Evolutionary conservation across 257 asterid genomes (phyloP).

Genomic region (Salvia miltiorrhiza): DNA sequence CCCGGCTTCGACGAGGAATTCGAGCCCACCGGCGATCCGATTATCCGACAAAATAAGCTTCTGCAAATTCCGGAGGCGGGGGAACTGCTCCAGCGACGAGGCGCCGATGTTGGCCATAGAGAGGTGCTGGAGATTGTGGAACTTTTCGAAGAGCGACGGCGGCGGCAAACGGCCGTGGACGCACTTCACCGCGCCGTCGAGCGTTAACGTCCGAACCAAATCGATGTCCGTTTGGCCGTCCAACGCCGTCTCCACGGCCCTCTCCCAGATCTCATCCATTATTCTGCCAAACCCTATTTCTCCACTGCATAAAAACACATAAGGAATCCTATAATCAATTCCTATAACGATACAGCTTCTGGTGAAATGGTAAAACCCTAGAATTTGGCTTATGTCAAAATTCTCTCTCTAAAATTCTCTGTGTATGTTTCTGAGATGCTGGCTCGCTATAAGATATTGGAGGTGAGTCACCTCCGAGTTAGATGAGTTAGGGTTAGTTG

Average conservation of each 20-base stretch:
- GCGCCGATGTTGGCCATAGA: conserved; percentile 88
- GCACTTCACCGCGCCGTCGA: conserved; percentile 95
- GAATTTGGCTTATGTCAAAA: conserved; percentile 3
- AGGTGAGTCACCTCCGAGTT: conserved; percentile 67
- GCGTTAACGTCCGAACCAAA: conserved; percentile 66
- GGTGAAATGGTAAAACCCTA: conserved; percentile 25
- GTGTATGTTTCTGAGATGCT: background rate
- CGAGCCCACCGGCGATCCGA: conserved; percentile 87
- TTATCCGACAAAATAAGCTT: conserved; percentile 78
- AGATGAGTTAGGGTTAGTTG: conserved; percentile 49
- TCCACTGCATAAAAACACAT: conserved; percentile 9
- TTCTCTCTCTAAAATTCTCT: conserved; percentile 32
- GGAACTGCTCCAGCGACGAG: conserved; percentile 84
- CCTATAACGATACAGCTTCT: background rate
- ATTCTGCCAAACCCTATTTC: conserved; percentile 8
- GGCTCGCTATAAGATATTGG: conserved; percentile 40
- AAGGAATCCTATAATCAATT: background rate
- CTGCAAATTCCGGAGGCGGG: conserved; percentile 65
- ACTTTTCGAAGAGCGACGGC: conserved; percentile 88
- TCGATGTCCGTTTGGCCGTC: conserved; percentile 78
- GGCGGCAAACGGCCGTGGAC: conserved; percentile 87
- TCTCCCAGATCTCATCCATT: conserved; percentile 98
- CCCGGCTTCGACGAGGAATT: conserved; percentile 72
- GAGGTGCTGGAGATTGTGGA: conserved; percentile 70
- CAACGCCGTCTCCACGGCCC: conserved; percentile 85